A percentile compares a stretch with the other conserved stretches of the same genome.
Evolutionary conservation across 75 land plant genomes (phyloP).

Genomic region (Adiantum capillusveneris): DNA sequence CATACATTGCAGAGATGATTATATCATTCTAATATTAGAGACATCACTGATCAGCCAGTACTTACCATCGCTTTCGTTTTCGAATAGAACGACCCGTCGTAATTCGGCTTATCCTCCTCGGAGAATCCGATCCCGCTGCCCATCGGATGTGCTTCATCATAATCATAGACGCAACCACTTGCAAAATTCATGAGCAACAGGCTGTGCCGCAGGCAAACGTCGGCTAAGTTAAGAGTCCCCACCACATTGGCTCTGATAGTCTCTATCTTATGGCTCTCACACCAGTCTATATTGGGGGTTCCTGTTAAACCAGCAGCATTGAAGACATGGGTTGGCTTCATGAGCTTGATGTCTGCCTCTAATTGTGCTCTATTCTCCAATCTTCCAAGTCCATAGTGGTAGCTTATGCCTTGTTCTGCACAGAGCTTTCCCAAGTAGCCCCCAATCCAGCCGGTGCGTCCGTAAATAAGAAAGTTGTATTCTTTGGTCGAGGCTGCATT

Average conservation of each 20-base stretch:
- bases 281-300: conserved; percentile 62
- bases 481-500: too few relatives aligned
- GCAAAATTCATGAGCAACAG: conserved; percentile 49
- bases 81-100: conserved; percentile 50
- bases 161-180: conserved; percentile 53
- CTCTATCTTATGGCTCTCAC: conserved; percentile 56
- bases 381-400: conserved; percentile 45
- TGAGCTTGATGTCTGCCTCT: conserved; percentile 27
- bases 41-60: neutral
- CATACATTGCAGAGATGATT: neutral
- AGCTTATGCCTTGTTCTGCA: conserved; percentile 38
- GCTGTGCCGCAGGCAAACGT: conserved; percentile 44
- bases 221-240: conserved; percentile 49
- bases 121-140: conserved; percentile 47
- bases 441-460: conserved; percentile 54
- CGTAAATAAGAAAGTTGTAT: conserved; percentile 48
- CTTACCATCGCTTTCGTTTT: conserved; percentile 63
- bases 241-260: conserved; percentile 58
- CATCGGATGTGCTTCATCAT: conserved; percentile 30
- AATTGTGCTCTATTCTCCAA: conserved; percentile 40
- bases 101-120: conserved; percentile 57
- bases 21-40: neutral
- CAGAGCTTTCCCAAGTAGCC: conserved; percentile 51
- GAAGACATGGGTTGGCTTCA: conserved; percentile 58
- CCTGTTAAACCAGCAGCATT: conserved; percentile 66